A percentile compares a stretch with the other conserved stretches of the same genome.
Conservation (phyloP, 257 asterid genomes). For the Rauvolfia tetraphylla region DNA sequence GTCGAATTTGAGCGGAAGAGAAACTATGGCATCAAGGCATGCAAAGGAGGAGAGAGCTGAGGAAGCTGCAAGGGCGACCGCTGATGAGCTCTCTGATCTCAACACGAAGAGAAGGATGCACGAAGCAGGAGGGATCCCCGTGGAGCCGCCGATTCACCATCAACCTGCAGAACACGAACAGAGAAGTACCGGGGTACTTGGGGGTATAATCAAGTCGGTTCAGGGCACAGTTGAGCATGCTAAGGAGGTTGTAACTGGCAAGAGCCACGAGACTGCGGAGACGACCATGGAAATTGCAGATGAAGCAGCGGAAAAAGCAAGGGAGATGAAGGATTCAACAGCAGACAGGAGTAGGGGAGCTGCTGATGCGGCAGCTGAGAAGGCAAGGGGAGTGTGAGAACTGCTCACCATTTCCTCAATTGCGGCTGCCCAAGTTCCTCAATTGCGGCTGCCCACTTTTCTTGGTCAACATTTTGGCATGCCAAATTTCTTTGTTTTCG, state of each 20-base stretch:
- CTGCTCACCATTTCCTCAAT: too few relatives aligned
- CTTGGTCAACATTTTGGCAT: too few relatives aligned
- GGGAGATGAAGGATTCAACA: conserved; percentile 42
- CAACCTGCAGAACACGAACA: conserved; percentile 12
- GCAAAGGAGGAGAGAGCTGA: conserved; percentile 51
- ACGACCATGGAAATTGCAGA: conserved; percentile 20
- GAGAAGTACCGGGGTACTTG: conserved; percentile 29
- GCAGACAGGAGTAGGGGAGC: too few relatives aligned
- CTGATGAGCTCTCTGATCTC: conserved; percentile 48
- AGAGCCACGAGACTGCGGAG: conserved; percentile 37
- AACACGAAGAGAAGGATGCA: conserved; percentile 41
- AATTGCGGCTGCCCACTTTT: too few relatives aligned
- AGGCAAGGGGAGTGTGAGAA: too few relatives aligned
- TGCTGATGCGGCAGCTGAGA: too few relatives aligned
- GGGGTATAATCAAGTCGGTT: conserved; percentile 29
- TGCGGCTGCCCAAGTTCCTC: too few relatives aligned
- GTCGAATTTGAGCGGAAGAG: neutral
- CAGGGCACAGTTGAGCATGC: conserved; percentile 39
- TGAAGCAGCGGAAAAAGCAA: conserved; percentile 6
- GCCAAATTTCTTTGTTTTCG: too few relatives aligned
- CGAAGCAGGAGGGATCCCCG: conserved; percentile 13
- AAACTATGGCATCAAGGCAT: conserved; percentile 49
- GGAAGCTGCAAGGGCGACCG: conserved; percentile 49
- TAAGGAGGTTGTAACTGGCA: conserved; percentile 32
- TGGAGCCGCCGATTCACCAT: neutral